Conservation (phyloP, 495 filamentous ascomycete genomes). For the Glarea lozoyensis region DNA sequence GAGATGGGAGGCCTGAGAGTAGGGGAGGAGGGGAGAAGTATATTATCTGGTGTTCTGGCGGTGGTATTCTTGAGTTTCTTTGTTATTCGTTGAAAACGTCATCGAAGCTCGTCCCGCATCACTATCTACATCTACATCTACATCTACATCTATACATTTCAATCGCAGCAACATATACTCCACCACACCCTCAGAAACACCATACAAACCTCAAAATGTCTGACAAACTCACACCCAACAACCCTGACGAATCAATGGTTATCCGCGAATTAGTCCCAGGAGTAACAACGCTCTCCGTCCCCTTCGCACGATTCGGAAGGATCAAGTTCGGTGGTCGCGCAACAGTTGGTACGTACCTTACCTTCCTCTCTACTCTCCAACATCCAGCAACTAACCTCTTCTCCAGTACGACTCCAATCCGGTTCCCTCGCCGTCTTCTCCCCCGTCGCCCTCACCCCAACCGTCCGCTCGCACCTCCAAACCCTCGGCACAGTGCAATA, state of each 20-base stretch:
- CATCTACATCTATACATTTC: too few relatives aligned
- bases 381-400: slow-evolving; percentile 6
- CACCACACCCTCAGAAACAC: too few relatives aligned
- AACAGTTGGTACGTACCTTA: slow-evolving; percentile 59
- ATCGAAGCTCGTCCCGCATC: too few relatives aligned
- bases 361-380: neutral
- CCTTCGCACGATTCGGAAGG: slow-evolving; percentile 73
- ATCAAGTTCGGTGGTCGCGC: slow-evolving; percentile 80
- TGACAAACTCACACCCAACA: slow-evolving; percentile 27
- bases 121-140: too few relatives aligned
- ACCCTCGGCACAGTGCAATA: slow-evolving; percentile 70
- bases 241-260: slow-evolving; percentile 75
- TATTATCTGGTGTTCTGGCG: too few relatives aligned
- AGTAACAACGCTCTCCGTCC: slow-evolving; percentile 73
- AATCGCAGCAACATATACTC: too few relatives aligned
- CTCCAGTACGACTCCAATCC: slow-evolving; percentile 61
- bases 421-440: slow-evolving; percentile 86
- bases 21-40: too few relatives aligned
- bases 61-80: too few relatives aligned
- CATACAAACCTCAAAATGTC: slow-evolving; percentile 5
- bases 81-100: too few relatives aligned
- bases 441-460: slow-evolving; percentile 70
- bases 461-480: slow-evolving; percentile 58
- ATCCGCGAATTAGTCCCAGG: slow-evolving; percentile 74
- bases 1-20: too few relatives aligned